Conservation (phyloP, 73 alveolate species). For the Urostyla sp. region DNA sequence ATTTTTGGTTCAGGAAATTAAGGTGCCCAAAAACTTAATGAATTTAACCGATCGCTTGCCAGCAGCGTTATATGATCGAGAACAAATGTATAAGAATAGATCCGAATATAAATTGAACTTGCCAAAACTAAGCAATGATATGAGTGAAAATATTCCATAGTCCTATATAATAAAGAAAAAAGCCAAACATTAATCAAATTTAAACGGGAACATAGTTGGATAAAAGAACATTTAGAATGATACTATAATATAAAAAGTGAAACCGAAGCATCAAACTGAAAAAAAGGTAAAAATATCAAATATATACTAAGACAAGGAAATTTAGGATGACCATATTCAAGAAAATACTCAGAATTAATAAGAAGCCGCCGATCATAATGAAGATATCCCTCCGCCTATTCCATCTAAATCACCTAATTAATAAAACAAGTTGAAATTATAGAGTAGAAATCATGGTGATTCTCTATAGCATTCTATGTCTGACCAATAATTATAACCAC, state of each 20-base stretch:
- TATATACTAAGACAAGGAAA: not conserved
- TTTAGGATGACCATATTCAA: too few species aligned
- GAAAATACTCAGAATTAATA: too few species aligned
- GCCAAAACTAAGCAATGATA: conserved; percentile 23
- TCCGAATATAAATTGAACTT: conserved; percentile 33
- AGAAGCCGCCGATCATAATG: too few species aligned
- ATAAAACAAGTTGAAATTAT: not conserved
- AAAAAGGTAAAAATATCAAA: not conserved
- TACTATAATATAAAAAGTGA: not conserved
- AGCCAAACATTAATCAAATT: not conserved
- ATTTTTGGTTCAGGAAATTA: conserved; percentile 15
- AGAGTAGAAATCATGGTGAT: not conserved
- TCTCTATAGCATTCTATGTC: not conserved
- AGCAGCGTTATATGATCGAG: conserved; percentile 29
- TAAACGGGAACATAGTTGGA: not conserved
- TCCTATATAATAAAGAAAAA: not conserved
- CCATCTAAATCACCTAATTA: not conserved
- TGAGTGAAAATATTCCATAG: not conserved
- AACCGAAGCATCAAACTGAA: not conserved
- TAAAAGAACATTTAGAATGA: not conserved
- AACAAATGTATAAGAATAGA: conserved; percentile 21
- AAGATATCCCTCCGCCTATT: too few species aligned
- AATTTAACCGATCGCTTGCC: conserved; percentile 52
- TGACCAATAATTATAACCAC: not conserved
- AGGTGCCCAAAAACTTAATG: conserved; percentile 55